Evolutionary conservation across 306 rosid species (phyloP).

Genomic region (Myrica gale): DNA sequence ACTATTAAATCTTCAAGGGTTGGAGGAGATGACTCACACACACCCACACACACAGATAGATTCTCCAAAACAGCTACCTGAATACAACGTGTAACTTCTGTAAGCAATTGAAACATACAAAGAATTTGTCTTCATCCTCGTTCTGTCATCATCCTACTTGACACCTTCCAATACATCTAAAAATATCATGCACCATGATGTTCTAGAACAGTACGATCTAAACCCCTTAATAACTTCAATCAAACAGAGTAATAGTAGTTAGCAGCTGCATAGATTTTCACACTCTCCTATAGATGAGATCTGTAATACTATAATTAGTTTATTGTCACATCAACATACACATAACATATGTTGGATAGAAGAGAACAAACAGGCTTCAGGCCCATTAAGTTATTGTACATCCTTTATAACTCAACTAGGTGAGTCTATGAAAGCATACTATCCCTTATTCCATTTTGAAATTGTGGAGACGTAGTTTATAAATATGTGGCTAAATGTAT

Average conservation of each 20-base stretch:
- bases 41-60: neutral
- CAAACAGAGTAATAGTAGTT: neutral
- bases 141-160: neutral
- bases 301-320: too few species aligned
- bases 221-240: neutral
- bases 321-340: too few species aligned
- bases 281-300: neutral
- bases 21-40: neutral
- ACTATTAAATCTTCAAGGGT: neutral
- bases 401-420: neutral
- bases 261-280: neutral
- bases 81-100: too few species aligned
- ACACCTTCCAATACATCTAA: neutral
- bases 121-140: neutral
- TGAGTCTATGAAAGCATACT: neutral
- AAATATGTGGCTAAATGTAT: neutral
- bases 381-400: neutral
- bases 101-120: neutral
- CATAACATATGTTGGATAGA: neutral
- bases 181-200: neutral
- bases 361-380: neutral
- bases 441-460: neutral
- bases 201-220: neutral
- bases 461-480: neutral
- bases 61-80: neutral